Base-by-base conservation (phyloP, 257 asterid genomes). In the Nicotiana otophora region DNA sequence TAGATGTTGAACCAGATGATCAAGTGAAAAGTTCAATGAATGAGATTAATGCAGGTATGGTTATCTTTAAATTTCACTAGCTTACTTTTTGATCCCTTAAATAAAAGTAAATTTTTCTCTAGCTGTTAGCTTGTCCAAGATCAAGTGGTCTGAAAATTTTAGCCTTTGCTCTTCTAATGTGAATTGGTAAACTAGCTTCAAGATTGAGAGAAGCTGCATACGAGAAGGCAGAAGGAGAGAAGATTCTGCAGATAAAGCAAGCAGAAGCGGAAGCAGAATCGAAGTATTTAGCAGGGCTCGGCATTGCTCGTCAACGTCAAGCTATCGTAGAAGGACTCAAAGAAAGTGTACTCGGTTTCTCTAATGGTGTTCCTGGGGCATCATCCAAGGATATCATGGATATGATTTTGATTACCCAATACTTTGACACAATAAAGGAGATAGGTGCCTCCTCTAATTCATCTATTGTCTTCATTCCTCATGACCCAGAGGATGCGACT, bases 261-360 rank as follows among this genome's bases (percentile, higher is more conserved):
- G 89, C 89, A 20, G 89, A 86, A 20, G 89, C 82, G 16, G 87
- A 86, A 39, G 87, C 87, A 8, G 86, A 86, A 31, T 30, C 87
- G 0, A 84, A 54, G 63, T 86, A 78, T 60, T 65, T 84, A 63
- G 84, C 84, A 9, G 87, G 87, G 42, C 82, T 86, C 14, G 89
- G 89, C 36, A 68, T 86, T 34, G 89, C 89, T 23, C 84, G 87
- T 12, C 89, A 80, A 26, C 82, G 86, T 2, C 87, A 74, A 26
- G 89, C 84, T 26, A 86, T 86, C 0, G 65, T 82, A 1, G 89
- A 86, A 42, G 89, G 89, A 5, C 79, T 86, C 23, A 68, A 83
- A 51, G 87, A 70, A 12, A 86, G 84, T 36, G 84, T 86, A 34
- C 66, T 82, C 7, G 82, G 76, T 34, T 86, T 86, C 58, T 81